Evolutionary conservation across 306 rosid species (phyloP).

Genomic region (Quercus robur): DNA sequence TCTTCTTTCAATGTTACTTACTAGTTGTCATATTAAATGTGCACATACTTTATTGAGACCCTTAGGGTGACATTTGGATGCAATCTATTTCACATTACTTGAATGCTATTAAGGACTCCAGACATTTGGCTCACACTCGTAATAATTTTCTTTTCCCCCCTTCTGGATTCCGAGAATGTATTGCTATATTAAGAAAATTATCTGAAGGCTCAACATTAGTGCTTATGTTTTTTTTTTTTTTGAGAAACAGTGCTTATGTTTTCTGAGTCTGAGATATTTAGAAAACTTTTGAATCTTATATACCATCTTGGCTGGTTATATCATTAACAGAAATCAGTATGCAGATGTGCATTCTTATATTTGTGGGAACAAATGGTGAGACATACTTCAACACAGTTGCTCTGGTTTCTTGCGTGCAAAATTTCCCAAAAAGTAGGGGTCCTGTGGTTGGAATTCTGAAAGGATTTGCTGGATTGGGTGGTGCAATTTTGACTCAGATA

Average conservation of each 20-base stretch:
- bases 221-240: not conserved
- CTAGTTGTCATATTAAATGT: not conserved
- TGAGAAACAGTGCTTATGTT: not conserved
- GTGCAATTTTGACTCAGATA: slow-evolving; percentile 92
- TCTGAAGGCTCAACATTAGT: slow-evolving; percentile 2
- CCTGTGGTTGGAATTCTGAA: slow-evolving; percentile 90
- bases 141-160: not conserved
- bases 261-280: not conserved
- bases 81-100: not conserved
- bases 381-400: slow-evolving; percentile 94
- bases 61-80: not conserved
- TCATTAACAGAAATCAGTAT: slow-evolving; percentile 31
- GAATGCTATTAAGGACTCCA: not conserved
- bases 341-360: slow-evolving; percentile 90
- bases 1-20: not conserved
- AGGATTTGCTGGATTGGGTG: slow-evolving; percentile 93
- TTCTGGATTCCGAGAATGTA: not conserved
- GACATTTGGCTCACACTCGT: not conserved
- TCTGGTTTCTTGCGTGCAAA: slow-evolving; percentile 86
- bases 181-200: slow-evolving; percentile 13
- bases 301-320: not conserved
- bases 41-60: not conserved
- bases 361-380: slow-evolving; percentile 92
- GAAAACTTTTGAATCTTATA: slow-evolving; percentile 9
- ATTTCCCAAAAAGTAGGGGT: slow-evolving; percentile 93